Percentiles rank a stretch among this genome's conserved stretches.
These are phyloP conservation scores for Capsicum pubescens DNA, from an alignment of 257 asterid genomes.

Conservation along the genomic window DNA sequence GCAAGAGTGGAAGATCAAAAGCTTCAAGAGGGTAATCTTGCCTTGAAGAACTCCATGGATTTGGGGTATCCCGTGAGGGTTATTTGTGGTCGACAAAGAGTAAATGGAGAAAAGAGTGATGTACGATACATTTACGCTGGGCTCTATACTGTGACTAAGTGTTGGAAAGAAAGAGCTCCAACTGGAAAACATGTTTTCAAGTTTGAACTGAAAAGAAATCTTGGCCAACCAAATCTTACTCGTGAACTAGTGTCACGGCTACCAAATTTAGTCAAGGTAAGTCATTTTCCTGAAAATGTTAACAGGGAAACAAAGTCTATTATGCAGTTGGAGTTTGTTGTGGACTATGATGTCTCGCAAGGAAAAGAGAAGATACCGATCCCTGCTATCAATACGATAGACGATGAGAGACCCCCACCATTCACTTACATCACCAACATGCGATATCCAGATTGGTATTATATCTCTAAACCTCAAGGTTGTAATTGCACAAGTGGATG, in stretches of 20 bases:
- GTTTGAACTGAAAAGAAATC: conserved; percentile 49
- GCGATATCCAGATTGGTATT: conserved; percentile 42
- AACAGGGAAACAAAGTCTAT: neutral
- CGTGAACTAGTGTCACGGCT: neutral
- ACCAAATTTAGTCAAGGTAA: neutral
- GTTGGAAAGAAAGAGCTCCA: conserved; percentile 39
- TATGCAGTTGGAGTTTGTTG: neutral
- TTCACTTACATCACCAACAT: conserved; percentile 47
- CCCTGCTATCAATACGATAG: conserved; percentile 44
- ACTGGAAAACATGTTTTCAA: conserved; percentile 41
- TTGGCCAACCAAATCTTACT: conserved; percentile 39
- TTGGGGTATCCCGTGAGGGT: conserved; percentile 44
- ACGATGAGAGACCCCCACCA: conserved; percentile 43
- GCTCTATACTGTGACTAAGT: conserved; percentile 39
- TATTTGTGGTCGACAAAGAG: conserved; percentile 27
- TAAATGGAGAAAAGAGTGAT: neutral
- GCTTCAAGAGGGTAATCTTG: conserved; percentile 44
- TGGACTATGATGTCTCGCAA: conserved; percentile 47
- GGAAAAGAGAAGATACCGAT: conserved; percentile 49
- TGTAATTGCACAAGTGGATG: conserved; percentile 57
- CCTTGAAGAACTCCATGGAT: conserved; percentile 43
- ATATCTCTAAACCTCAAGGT: conserved; percentile 29
- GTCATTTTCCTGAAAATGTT: neutral
- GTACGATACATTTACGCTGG: conserved; percentile 42
- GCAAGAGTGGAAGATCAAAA: conserved; percentile 39